These are phyloP conservation scores for Camellia sinensis DNA, from an alignment of 148 eudicot species.

Conservation along the genomic window DNA sequence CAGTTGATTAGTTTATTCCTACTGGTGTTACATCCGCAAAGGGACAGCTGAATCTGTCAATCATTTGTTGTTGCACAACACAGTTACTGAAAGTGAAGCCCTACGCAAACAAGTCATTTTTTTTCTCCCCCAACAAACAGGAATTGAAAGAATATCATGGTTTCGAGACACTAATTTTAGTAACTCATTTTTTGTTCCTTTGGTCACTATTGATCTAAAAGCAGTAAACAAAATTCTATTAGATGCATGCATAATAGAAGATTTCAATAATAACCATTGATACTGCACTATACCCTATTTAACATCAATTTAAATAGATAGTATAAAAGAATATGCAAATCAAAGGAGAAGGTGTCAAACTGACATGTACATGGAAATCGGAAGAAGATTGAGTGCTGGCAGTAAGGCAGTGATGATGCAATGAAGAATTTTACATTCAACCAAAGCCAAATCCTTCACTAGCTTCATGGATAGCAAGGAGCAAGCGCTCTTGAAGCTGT, in stretches of 20 bases:
- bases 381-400: constrained; percentile 7
- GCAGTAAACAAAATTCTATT: not conserved
- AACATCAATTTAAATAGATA: not conserved
- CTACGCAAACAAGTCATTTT: not conserved
- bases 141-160: not conserved
- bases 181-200: not conserved
- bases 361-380: constrained; percentile 35
- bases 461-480: constrained; percentile 98
- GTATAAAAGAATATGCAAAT: not conserved
- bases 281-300: not conserved
- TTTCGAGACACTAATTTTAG: not conserved
- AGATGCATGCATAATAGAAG: not conserved
- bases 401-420: not conserved
- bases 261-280: not conserved
- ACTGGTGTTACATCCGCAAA: not conserved
- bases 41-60: not conserved
- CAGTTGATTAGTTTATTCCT: too few relatives aligned
- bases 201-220: not conserved
- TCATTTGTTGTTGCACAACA: too few relatives aligned
- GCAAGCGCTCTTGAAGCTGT: constrained; percentile 84
- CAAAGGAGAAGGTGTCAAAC: constrained; percentile 10
- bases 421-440: constrained; percentile 24
- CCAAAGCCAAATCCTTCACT: constrained; percentile 99
- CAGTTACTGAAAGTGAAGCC: not conserved
- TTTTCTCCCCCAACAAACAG: not conserved